These are phyloP conservation scores for Fusarium coffeatum DNA, from an alignment of 2,329 filamentous ascomycete genomes.

Conservation along the genomic window DNA sequence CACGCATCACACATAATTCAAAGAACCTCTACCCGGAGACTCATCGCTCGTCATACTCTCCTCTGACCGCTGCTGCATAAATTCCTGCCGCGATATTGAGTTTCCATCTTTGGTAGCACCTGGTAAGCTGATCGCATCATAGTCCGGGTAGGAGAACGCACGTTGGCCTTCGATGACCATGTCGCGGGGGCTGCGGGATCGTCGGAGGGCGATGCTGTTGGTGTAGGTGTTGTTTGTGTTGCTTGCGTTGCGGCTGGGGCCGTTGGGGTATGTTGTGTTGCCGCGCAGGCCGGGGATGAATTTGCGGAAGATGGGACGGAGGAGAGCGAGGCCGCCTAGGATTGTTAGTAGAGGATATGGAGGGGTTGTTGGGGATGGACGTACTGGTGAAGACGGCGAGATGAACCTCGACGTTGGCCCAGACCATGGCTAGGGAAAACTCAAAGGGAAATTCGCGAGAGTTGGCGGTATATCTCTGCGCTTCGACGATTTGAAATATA, in stretches of 20 bases:
- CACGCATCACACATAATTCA: constrained; percentile 21
- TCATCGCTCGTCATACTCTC: constrained; percentile 16
- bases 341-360: not conserved
- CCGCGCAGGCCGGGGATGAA: constrained; percentile 29
- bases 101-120: constrained; percentile 25
- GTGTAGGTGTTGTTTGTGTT: constrained; percentile 5
- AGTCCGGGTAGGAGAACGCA: constrained; percentile 24
- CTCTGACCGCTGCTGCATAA: constrained; percentile 17
- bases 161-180: constrained; percentile 15
- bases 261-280: constrained; percentile 26
- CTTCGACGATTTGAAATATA: constrained; percentile 30
- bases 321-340: constrained; percentile 25
- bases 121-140: constrained; percentile 38
- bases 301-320: constrained; percentile 35
- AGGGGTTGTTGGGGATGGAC: not conserved
- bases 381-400: constrained; percentile 33
- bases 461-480: constrained; percentile 16
- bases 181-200: constrained; percentile 2
- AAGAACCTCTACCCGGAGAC: constrained; percentile 22
- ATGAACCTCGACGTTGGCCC: constrained; percentile 30
- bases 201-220: constrained; percentile 5
- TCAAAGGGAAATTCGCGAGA: constrained; percentile 31
- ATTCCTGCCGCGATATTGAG: constrained; percentile 12
- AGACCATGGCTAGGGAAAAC: constrained; percentile 32
- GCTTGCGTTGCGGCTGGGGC: constrained; percentile 19